These are phyloP conservation scores for Anthracocystis walkeri DNA, from an alignment of 1,284 basidiomycete species.

Conservation along the genomic window DNA sequence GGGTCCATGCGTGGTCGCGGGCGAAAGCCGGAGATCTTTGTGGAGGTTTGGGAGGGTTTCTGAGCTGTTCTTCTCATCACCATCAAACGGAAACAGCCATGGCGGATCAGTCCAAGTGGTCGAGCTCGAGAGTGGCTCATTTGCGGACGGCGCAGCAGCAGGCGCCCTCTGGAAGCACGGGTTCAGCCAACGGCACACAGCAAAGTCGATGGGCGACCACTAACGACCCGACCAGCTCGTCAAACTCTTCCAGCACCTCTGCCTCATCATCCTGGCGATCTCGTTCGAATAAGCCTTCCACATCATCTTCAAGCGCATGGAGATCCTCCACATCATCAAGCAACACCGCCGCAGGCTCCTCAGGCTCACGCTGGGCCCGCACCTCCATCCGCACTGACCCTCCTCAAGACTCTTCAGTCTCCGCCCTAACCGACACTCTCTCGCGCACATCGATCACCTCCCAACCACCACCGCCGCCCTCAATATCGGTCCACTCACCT, in stretches of 20 bases:
- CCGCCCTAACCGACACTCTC: background rate
- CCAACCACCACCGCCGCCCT: background rate
- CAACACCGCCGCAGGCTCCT: conserved; percentile 5
- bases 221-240: background rate
- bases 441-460: background rate
- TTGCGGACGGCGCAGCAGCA: conserved; percentile 6
- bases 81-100: background rate
- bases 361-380: conserved; percentile 20
- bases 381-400: background rate
- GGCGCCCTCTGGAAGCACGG: background rate
- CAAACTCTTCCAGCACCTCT: background rate
- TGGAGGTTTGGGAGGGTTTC: background rate
- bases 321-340: background rate
- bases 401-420: background rate
- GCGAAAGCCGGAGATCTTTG: background rate
- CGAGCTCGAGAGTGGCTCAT: conserved; percentile 21
- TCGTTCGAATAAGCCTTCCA: background rate
- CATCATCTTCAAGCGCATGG: no score
- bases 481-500: conserved; percentile 1
- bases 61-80: background rate
- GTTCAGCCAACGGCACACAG: conserved; percentile 12
- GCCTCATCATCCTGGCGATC: conserved; percentile 25
- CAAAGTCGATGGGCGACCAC: conserved; percentile 42
- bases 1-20: background rate
- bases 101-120: conserved; percentile 26